A percentile compares a stretch with the other conserved stretches of the same genome.
Conservation (phyloP, 441 rosid species). For the Aquilaria agallochum region DNA sequence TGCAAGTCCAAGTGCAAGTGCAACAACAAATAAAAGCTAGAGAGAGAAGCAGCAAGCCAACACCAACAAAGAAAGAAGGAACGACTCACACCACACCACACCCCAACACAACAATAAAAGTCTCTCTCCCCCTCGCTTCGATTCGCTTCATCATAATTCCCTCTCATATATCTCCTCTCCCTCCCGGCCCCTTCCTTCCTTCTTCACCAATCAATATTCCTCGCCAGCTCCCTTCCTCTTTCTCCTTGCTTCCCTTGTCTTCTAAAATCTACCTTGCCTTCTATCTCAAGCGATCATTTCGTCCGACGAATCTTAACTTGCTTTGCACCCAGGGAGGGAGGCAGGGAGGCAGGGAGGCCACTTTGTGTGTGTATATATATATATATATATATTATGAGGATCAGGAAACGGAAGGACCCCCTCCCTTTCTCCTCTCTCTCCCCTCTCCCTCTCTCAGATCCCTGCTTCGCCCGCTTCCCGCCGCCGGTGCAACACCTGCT, state of each 20-base stretch:
- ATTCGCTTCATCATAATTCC: too few species aligned
- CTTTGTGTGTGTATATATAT: not conserved
- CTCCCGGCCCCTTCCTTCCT: too few species aligned
- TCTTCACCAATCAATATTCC: too few species aligned
- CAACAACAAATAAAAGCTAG: slow-evolving; percentile 70
- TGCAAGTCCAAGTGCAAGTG: slow-evolving; percentile 31
- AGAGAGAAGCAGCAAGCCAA: slow-evolving; percentile 14
- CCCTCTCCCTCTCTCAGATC: slow-evolving; percentile 86
- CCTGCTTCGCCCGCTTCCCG: slow-evolving; percentile 42
- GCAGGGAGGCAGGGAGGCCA: not conserved
- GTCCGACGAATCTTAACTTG: too few species aligned
- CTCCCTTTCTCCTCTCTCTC: slow-evolving; percentile 69
- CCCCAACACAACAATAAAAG: slow-evolving; percentile 1
- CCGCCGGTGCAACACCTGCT: slow-evolving; percentile 65
- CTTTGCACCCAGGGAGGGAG: not conserved
- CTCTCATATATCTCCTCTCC: too few species aligned
- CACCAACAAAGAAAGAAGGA: slow-evolving; percentile 10
- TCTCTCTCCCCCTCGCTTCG: too few species aligned
- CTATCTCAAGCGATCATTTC: slow-evolving; percentile 9
- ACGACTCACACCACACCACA: too few species aligned
- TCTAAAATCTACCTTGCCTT: slow-evolving; percentile 2
- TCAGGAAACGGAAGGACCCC: slow-evolving; percentile 78
- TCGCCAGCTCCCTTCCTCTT: not conserved
- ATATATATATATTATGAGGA: slow-evolving; percentile 62
- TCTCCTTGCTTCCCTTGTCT: not conserved